Evolutionary conservation across 306 rosid genomes (phyloP), one percentile per base, ranked within the genome.

Genomic region (Inga leiocalycina): DNA sequence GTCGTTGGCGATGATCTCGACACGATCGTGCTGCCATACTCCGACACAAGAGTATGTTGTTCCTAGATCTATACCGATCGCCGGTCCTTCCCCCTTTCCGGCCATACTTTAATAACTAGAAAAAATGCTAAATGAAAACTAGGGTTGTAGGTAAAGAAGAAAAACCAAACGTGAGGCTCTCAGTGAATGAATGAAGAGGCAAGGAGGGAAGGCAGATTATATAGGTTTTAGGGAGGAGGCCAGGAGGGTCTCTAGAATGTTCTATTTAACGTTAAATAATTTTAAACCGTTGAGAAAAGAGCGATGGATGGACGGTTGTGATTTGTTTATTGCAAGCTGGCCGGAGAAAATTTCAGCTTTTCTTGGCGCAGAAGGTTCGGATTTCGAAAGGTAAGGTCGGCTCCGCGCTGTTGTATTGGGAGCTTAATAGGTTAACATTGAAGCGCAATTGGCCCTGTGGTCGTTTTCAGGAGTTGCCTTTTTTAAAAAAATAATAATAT

Each of bases 1-100:
- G 24, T 94, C 98, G 22, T 94, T 92, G 10, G 98, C 98, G 0
- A 94, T 91, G 66, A 94, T 94, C 84, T 92, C 95, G 0, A 92
- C 97, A 7, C 97, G 92, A 44, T 91, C 98, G 43, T 94, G 94
- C 72, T 94, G 97, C 94, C 97, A 94, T 0, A 94, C 98, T 24
- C 97, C 95, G 6, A 94, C 98, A 71, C 98, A 94, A 0, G 95
- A 91, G 88, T 94, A 92, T 0, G 91, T 94, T 0, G 98, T 92
- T 3, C 97, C 98, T 9, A 94, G 95, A 80, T 94, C 97, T 48
- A 94, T 94, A 5, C 97, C 97, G 45, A 94, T 94, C 20, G 97
- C 97, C 4, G 93, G 98, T 9, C 97, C 98, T 6, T 90, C 94
- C 0, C 97, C 94, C 57, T 92, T 94, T 8, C 87, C 98, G 35